Evolutionary conservation across 192 early-diverging fungal species (phyloP).

Genomic region (Cetraspora pellucida): DNA sequence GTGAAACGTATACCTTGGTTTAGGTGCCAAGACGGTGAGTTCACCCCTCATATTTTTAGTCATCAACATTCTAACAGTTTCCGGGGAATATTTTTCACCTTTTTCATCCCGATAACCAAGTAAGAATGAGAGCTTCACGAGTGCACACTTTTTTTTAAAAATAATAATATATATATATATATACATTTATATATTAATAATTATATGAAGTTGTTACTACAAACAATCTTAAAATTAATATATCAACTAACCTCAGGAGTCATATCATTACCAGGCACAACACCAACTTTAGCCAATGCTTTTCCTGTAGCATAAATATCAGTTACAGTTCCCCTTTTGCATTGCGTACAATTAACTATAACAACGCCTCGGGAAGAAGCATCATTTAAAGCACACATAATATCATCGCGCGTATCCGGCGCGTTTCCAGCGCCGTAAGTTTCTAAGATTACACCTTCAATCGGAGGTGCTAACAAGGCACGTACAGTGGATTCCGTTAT

Average conservation of each 20-base stretch:
- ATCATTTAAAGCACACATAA: conserved; percentile 80
- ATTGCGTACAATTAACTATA: conserved; percentile 96
- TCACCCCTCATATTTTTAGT: conserved; percentile 89
- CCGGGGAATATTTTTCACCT: conserved; percentile 50
- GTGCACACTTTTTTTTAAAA: conserved; percentile 64
- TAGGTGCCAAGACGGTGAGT: conserved; percentile 70
- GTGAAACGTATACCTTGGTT: conserved; percentile 69
- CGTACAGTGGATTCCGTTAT: conserved; percentile 86
- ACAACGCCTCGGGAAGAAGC: conserved; percentile 93
- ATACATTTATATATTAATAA: not conserved
- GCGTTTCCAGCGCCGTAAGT: conserved; percentile 98
- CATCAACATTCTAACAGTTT: conserved; percentile 78
- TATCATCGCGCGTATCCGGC: conserved; percentile 83
- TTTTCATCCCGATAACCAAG: conserved; percentile 60
- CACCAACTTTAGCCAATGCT: conserved; percentile 74
- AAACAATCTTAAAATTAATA: too few species aligned
- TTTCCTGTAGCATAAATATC: conserved; percentile 91
- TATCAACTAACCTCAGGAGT: conserved; percentile 66
- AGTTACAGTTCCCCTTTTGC: conserved; percentile 83
- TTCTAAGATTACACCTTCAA: conserved; percentile 91
- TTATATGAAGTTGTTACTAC: not conserved
- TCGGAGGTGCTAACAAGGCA: conserved; percentile 82
- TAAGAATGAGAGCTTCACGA: conserved; percentile 94
- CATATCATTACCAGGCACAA: conserved; percentile 92
- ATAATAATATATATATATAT: not conserved